phyloP scores from a whole-genome alignment of 148 eudicot genomes.

The Spergularia marina region DNA sequence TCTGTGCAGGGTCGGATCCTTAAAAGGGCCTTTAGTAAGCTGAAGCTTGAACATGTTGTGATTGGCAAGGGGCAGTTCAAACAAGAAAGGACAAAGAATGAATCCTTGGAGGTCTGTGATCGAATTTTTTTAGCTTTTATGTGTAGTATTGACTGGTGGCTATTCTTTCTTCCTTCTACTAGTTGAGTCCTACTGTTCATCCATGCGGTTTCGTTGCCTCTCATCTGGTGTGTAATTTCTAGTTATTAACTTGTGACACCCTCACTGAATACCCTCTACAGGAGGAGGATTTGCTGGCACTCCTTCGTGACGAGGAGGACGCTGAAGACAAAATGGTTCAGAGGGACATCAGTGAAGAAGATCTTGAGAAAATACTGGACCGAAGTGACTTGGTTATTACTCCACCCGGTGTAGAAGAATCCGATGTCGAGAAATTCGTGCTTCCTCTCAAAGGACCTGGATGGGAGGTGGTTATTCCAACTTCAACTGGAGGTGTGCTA shows the following conservation, averaged over 20 bases:
- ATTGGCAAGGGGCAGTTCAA: constrained; percentile 90
- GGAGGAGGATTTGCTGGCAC: constrained; percentile 87
- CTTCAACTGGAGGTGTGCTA: constrained; percentile 73
- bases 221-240: too few species aligned
- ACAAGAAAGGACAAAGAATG: constrained; percentile 64
- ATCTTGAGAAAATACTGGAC: constrained; percentile 68
- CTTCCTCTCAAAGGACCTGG: constrained; percentile 92
- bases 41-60: constrained; percentile 97
- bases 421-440: constrained; percentile 23
- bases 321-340: constrained; percentile 81
- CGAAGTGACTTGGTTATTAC: constrained; percentile 58
- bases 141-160: too few species aligned
- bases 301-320: constrained; percentile 70
- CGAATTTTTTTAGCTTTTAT: too few species aligned
- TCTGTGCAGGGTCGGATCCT: constrained; percentile 74
- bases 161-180: not conserved
- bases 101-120: constrained; percentile 53
- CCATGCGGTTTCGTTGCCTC: too few species aligned
- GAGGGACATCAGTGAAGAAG: constrained; percentile 82
- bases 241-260: too few species aligned
- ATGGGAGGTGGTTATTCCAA: constrained; percentile 92
- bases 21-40: constrained; percentile 92
- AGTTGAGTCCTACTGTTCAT: not conserved
- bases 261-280: constrained; percentile 22
- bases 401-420: constrained; percentile 29